Evolutionary conservation across 2,329 filamentous ascomycete genomes (phyloP).

Genomic region (Pseudofabraea citricarpa): DNA sequence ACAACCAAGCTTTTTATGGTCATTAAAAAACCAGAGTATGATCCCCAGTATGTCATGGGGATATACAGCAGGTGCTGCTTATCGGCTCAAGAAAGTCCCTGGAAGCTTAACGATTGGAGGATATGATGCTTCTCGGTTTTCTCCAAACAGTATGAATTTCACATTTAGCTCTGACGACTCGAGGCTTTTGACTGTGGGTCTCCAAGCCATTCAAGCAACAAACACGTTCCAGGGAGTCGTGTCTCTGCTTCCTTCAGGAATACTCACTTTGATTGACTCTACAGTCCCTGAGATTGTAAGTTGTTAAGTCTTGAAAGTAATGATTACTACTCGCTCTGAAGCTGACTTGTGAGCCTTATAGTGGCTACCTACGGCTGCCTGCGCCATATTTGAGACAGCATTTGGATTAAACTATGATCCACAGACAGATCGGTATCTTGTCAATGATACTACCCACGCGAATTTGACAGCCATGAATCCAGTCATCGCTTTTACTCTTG

Average conservation of each 20-base stretch:
- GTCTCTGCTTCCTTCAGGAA: background rate
- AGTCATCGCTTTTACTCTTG: constrained; percentile 22
- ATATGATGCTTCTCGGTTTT: constrained; percentile 33
- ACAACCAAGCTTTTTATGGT: constrained; percentile 29
- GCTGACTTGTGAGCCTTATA: background rate
- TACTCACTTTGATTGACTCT: background rate
- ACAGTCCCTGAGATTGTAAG: background rate
- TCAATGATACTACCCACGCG: constrained; percentile 23
- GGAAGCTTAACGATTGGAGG: constrained; percentile 34
- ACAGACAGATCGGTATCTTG: constrained; percentile 23
- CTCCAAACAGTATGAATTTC: constrained; percentile 30
- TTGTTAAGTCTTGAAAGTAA: background rate
- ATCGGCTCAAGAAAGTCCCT: constrained; percentile 27
- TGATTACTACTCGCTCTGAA: background rate
- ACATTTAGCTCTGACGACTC: constrained; percentile 32
- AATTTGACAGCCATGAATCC: constrained; percentile 21
- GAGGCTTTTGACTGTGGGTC: constrained; percentile 29
- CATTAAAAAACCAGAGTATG: constrained; percentile 28
- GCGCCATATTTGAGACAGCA: constrained; percentile 23
- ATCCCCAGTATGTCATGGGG: constrained; percentile 35
- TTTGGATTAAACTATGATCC: constrained; percentile 27
- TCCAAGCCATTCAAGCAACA: constrained; percentile 28
- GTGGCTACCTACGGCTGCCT: constrained; percentile 13
- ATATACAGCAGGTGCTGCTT: constrained; percentile 35
- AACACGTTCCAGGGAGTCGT: constrained; percentile 5